A percentile compares a stretch with the other conserved stretches of the same genome.
These are phyloP conservation scores for Eurotiales sp. DNA, from an alignment of 2,329 filamentous ascomycete species.

Conservation along the genomic window DNA sequence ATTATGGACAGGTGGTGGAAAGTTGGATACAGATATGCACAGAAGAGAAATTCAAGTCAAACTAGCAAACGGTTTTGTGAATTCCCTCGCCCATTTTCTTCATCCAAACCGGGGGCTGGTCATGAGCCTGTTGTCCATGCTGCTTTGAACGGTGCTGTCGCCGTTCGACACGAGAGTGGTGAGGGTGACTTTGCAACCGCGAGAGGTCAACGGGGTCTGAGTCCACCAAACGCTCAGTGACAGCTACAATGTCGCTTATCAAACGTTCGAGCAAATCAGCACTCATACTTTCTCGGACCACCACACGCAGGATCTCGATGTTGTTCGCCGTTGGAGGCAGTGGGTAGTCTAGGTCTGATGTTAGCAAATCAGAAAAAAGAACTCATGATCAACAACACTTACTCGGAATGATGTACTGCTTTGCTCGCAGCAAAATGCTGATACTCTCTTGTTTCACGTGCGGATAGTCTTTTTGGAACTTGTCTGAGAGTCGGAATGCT, in stretches of 20 bases:
- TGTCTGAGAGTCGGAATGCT: slow-evolving; percentile 61
- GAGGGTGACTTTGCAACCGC: slow-evolving; percentile 41
- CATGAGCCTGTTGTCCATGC: slow-evolving; percentile 5
- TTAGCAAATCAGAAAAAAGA: not conserved
- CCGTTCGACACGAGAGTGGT: slow-evolving; percentile 39
- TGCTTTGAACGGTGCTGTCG: slow-evolving; percentile 22
- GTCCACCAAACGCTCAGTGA: slow-evolving; percentile 60
- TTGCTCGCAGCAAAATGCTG: slow-evolving; percentile 59
- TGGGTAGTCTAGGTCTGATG: slow-evolving; percentile 51
- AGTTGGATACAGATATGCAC: not conserved
- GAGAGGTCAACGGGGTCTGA: slow-evolving; percentile 51
- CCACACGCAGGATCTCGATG: slow-evolving; percentile 64
- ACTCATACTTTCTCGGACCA: slow-evolving; percentile 65
- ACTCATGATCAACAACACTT: slow-evolving; percentile 25
- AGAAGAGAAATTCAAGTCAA: not conserved
- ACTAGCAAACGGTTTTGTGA: slow-evolving; percentile 20
- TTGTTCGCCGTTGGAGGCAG: slow-evolving; percentile 60
- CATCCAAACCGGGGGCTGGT: not conserved
- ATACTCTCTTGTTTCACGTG: slow-evolving; percentile 63
- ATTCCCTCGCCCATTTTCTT: slow-evolving; percentile 16
- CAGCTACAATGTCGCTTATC: slow-evolving; percentile 57
- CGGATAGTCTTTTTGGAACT: slow-evolving; percentile 58
- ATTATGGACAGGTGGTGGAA: not conserved
- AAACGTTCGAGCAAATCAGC: slow-evolving; percentile 63
- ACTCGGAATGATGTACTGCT: slow-evolving; percentile 69